Evolutionary conservation across 768 basidiomycete species (phyloP).

Genomic region (Phaeolepiota aurea): DNA sequence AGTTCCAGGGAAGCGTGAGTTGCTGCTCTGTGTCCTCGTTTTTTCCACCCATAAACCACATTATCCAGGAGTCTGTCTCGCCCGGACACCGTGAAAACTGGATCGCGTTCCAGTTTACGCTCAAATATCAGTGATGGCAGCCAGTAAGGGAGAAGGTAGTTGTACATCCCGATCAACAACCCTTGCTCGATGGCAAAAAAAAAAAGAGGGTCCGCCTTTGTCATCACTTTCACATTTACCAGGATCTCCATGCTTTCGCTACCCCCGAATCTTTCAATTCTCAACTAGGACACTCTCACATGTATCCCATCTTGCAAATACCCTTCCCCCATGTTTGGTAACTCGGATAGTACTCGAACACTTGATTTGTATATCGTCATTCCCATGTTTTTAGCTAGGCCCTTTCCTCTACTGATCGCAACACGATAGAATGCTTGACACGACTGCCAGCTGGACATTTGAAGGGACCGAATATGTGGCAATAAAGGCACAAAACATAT

Average conservation of each 20-base stretch:
- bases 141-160: neutral
- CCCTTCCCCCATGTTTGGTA: constrained; percentile 1
- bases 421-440: too few species aligned
- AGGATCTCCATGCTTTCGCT: neutral
- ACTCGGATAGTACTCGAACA: constrained; percentile 1
- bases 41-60: constrained; percentile 2
- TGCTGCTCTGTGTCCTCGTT: constrained; percentile 1
- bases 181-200: too few species aligned
- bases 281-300: neutral
- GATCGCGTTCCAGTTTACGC: constrained; percentile 2
- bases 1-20: constrained; percentile 37
- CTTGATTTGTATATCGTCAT: neutral
- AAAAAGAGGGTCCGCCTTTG: too few species aligned
- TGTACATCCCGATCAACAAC: too few species aligned
- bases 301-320: neutral
- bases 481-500: too few species aligned
- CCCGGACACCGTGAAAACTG: constrained; percentile 17
- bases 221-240: neutral
- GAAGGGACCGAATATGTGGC: too few species aligned
- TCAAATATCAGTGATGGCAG: constrained; percentile 5
- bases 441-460: too few species aligned
- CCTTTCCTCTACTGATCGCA: neutral
- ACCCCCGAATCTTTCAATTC: neutral
- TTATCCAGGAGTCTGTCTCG: constrained; percentile 18
- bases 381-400: neutral